Conservation (phyloP, 2,329 filamentous ascomycete genomes). For the Meredithiella fracta region DNA sequence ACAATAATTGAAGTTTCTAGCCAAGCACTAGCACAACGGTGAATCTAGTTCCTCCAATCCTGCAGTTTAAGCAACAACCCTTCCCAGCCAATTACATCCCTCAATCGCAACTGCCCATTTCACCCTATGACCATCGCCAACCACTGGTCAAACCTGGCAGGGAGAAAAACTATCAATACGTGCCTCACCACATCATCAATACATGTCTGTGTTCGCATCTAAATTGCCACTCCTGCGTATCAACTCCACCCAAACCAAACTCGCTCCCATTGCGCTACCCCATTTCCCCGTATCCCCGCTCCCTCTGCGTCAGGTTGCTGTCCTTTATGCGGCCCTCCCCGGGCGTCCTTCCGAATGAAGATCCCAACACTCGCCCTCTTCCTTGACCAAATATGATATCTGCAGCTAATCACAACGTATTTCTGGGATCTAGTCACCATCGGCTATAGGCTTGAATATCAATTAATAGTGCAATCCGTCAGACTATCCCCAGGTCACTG, state of each 20-base stretch:
- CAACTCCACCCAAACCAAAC: background rate
- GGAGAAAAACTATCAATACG: background rate
- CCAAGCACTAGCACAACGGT: background rate
- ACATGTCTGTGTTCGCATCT: no score
- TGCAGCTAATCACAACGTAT: background rate
- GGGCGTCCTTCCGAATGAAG: background rate
- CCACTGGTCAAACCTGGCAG: background rate
- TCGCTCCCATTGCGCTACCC: no score
- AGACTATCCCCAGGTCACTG: background rate
- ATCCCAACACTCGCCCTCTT: no score
- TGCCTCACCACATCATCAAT: no score
- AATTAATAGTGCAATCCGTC: background rate
- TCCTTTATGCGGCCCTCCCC: background rate
- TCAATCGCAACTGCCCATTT: no score
- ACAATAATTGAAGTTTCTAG: background rate
- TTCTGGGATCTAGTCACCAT: background rate
- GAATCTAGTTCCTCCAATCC: background rate
- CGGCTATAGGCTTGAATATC: background rate
- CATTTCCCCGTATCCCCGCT: background rate
- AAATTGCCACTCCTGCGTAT: background rate
- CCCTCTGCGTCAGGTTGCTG: background rate
- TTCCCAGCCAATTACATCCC: background rate
- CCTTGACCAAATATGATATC: no score
- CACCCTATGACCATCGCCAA: background rate
- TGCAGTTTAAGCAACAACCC: background rate